These are phyloP conservation scores for Xerocomellus dryophilus DNA, from an alignment of 768 basidiomycete genomes.

Conservation along the genomic window DNA sequence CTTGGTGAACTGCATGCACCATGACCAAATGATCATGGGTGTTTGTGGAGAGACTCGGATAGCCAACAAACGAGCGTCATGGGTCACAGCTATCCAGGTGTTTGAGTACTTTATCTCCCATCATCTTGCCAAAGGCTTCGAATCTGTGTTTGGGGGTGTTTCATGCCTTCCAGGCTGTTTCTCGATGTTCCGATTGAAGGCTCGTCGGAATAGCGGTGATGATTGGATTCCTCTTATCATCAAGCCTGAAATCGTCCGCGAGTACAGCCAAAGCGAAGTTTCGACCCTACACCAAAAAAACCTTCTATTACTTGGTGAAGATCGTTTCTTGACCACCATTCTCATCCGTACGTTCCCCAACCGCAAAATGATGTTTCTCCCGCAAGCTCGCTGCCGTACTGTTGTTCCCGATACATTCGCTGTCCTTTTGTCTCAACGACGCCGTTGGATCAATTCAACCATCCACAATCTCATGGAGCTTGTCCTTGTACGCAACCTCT, in stretches of 20 bases:
- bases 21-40: conserved; percentile 99
- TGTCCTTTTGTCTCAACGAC: conserved; percentile 91
- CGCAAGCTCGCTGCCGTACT: conserved; percentile 92
- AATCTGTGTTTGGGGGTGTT: conserved; percentile 98
- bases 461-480: conserved; percentile 99
- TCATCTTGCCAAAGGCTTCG: conserved; percentile 97
- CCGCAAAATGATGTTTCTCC: conserved; percentile 99
- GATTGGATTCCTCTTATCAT: conserved; percentile 98
- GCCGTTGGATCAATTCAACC: conserved; percentile 99
- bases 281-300: conserved; percentile 98
- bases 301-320: conserved; percentile 91
- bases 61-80: conserved; percentile 96
- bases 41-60: conserved; percentile 98
- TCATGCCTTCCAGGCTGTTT: conserved; percentile 99
- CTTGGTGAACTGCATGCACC: conserved; percentile 97
- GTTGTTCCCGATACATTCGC: conserved; percentile 95
- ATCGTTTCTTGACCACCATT: conserved; percentile 97
- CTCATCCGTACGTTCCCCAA: conserved; percentile 96
- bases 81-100: conserved; percentile 98
- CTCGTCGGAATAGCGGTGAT: conserved; percentile 79
- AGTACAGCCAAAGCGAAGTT: conserved; percentile 94
- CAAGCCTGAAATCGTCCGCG: conserved; percentile 95
- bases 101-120: conserved; percentile 99
- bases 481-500: conserved; percentile 92
- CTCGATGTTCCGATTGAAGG: conserved; percentile 98